Evolutionary conservation across 75 land plant species (phyloP).

Genomic region (Pinus tabuliformis): DNA sequence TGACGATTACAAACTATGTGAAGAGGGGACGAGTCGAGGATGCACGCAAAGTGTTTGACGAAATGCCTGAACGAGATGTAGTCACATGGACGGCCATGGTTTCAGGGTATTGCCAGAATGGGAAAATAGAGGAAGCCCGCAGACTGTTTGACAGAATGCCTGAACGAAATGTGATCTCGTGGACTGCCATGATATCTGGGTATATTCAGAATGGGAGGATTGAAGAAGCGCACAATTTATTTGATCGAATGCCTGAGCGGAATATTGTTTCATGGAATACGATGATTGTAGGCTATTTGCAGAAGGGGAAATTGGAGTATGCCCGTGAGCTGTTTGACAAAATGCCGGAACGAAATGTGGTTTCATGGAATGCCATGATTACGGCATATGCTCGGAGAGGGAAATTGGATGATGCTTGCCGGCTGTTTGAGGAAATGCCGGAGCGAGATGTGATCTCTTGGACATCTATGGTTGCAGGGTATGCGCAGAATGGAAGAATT

Average conservation of each 20-base stretch:
- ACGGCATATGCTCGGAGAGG: background rate
- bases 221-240: background rate
- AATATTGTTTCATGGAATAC: background rate
- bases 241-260: background rate
- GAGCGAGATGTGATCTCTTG: background rate
- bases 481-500: background rate
- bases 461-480: background rate
- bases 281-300: background rate
- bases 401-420: background rate
- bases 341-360: background rate
- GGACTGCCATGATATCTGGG: background rate
- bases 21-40: no score
- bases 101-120: no score
- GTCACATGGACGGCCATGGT: no score
- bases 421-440: background rate
- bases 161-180: background rate
- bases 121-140: background rate
- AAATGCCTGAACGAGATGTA: no score
- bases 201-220: background rate
- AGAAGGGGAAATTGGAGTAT: background rate
- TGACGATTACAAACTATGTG: no score
- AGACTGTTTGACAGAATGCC: background rate
- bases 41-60: no score
- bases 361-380: slow-evolving; percentile 7
- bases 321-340: background rate